These are phyloP conservation scores for Claviceps quebecensis DNA, from an alignment of 2,329 filamentous ascomycete species.

Conservation along the genomic window DNA sequence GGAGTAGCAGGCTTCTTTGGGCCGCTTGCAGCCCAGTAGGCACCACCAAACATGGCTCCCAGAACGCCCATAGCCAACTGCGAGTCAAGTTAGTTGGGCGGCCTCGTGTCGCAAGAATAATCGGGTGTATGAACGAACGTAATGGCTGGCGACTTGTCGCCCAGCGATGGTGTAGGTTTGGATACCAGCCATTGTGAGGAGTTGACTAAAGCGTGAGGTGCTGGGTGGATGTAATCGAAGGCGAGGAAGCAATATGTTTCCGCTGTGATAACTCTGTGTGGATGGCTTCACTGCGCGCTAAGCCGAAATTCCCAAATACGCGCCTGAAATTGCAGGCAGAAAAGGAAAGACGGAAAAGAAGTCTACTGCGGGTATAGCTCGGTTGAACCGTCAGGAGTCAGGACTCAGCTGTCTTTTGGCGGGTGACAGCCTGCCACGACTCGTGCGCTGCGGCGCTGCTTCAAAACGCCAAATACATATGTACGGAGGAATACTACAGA, in stretches of 20 bases:
- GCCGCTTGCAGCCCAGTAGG: slow-evolving; percentile 30
- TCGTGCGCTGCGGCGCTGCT: no score
- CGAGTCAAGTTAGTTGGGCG: slow-evolving; percentile 5
- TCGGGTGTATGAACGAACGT: slow-evolving; percentile 30
- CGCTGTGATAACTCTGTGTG: slow-evolving; percentile 13
- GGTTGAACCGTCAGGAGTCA: slow-evolving; percentile 7
- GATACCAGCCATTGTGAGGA: slow-evolving; percentile 23
- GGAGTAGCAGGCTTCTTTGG: slow-evolving; percentile 33
- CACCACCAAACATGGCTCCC: slow-evolving; percentile 34
- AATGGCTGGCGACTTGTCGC: slow-evolving; percentile 46
- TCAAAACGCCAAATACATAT: no score
- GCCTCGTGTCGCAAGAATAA: not conserved
- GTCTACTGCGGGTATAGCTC: slow-evolving; percentile 16
- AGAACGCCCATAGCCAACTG: slow-evolving; percentile 46
- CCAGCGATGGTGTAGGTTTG: slow-evolving; percentile 41
- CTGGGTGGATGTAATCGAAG: slow-evolving; percentile 1
- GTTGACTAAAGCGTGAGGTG: slow-evolving; percentile 11
- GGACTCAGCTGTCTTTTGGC: not conserved
- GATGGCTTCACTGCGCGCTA: slow-evolving; percentile 9
- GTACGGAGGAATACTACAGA: no score
- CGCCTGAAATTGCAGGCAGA: slow-evolving; percentile 22
- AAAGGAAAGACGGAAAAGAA: slow-evolving; percentile 1
- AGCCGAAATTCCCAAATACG: slow-evolving; percentile 9
- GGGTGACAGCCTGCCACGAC: no score
- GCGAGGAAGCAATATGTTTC: not conserved